These are phyloP conservation scores for Leccinum sublutescens DNA, from an alignment of 768 basidiomycete genomes.

Conservation along the genomic window DNA sequence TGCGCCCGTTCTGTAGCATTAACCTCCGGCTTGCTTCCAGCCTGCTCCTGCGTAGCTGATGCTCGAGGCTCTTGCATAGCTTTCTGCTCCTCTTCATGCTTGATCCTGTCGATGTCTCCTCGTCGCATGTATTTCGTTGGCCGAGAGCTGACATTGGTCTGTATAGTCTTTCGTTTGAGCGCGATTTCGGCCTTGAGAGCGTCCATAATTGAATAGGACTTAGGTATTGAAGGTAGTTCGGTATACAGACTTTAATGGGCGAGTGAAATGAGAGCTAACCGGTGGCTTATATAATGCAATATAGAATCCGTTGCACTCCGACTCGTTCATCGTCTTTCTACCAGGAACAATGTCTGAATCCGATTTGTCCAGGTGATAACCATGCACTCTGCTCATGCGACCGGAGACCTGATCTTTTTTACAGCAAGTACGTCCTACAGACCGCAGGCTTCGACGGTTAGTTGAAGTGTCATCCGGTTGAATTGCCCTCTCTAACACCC, in stretches of 20 bases:
- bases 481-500: slow-evolving; percentile 7
- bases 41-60: slow-evolving; percentile 34
- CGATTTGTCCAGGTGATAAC: slow-evolving; percentile 52
- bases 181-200: slow-evolving; percentile 87
- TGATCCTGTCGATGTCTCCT: slow-evolving; percentile 82
- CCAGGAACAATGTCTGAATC: slow-evolving; percentile 58
- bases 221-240: neutral
- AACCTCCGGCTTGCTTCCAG: slow-evolving; percentile 14
- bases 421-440: slow-evolving; percentile 84
- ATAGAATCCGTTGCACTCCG: slow-evolving; percentile 32
- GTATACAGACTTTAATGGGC: too few species aligned
- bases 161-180: slow-evolving; percentile 77
- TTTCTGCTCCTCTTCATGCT: slow-evolving; percentile 44
- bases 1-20: slow-evolving; percentile 25
- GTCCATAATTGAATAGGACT: slow-evolving; percentile 57
- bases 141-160: slow-evolving; percentile 44
- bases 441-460: slow-evolving; percentile 93
- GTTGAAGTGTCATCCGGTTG: slow-evolving; percentile 16
- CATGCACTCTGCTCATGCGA: neutral
- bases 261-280: neutral
- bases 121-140: slow-evolving; percentile 87
- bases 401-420: slow-evolving; percentile 17
- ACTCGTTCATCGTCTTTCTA: slow-evolving; percentile 36
- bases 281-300: slow-evolving; percentile 32
- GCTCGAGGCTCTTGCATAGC: slow-evolving; percentile 24